Evolutionary conservation across 2,329 filamentous ascomycete species (phyloP), one percentile per base, ranked within the genome.

Genomic region (Madurella fahalii): DNA sequence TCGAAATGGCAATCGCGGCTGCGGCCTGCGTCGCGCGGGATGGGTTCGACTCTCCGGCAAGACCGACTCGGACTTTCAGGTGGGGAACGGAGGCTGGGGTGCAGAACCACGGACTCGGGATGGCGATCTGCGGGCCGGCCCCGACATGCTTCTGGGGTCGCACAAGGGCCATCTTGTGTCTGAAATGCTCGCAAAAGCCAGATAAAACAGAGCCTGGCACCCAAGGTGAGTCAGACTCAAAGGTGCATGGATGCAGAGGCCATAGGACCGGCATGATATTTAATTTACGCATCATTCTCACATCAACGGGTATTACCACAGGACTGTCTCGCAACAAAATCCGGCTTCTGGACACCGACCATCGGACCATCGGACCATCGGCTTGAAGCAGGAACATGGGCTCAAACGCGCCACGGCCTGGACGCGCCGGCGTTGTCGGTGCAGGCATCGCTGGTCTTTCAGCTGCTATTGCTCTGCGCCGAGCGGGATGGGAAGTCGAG

Each of bases 401-500:
- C 34, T 37, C 34, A 37, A 37, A 4, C 9, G 34, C 4, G 11
- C 34, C 4, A 11, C 18, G 16, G 15, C 25, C 25, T 25, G 25
- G 25, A 7, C 25, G 25, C 25, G 46, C 46, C 15, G 46, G 34
- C 16, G 48, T 50, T 2, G 25, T 50, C 4, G 48, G 48, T 11
- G 48, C 48, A 20, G 48, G 48, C 30, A 50, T 50, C 15, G 40
- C 48, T 9, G 48, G 48, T 3, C 40, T 50, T 31, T 42, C 40
- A 15, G 48, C 48, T 2, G 40, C 48, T 9, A 50, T 50, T n/a
- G 44, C 25, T 4, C 37, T 41, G 34, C 47, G 37, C 20, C 67
- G 68, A 4, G 65, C 67, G 9, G 71, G 71, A 8, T 70, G 71
- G 58, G 7, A 37, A 5, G 66, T 72, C 18, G 55, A 61, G 9